Conservation (phyloP, 1,284 basidiomycete genomes). For the Sanghuangporus baumii region DNA sequence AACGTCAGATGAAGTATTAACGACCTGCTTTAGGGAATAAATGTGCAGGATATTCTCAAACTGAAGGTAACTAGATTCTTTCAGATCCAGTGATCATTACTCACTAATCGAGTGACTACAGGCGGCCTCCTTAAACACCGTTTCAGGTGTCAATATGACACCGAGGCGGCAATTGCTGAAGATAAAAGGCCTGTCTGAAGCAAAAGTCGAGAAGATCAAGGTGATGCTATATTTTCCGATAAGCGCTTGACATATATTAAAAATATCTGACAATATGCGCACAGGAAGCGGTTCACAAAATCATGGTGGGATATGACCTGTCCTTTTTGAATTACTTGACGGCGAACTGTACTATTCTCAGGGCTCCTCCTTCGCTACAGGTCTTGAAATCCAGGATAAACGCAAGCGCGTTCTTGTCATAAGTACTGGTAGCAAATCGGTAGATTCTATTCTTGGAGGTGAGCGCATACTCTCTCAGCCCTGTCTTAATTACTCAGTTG, state of each 20-base stretch:
- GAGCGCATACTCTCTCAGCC: constrained; percentile 20
- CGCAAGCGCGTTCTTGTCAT: constrained; percentile 75
- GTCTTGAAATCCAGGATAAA: constrained; percentile 82
- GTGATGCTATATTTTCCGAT: constrained; percentile 32
- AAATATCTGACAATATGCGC: constrained; percentile 1
- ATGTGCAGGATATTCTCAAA: constrained; percentile 89
- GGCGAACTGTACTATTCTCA: constrained; percentile 26
- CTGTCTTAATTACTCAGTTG: neutral
- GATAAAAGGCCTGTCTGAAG: constrained; percentile 89
- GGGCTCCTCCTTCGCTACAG: constrained; percentile 87
- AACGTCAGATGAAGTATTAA: neutral
- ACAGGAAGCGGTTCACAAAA: constrained; percentile 85
- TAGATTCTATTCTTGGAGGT: constrained; percentile 86
- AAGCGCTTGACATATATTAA: constrained; percentile 9
- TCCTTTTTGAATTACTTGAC: constrained; percentile 1
- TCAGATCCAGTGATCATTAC: constrained; percentile 5
- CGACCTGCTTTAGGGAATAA: constrained; percentile 65
- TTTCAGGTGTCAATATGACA: constrained; percentile 81
- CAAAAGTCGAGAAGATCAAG: constrained; percentile 95
- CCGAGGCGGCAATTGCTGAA: constrained; percentile 83
- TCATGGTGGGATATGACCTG: constrained; percentile 47
- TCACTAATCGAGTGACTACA: constrained; percentile 25
- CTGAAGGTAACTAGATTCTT: constrained; percentile 56
- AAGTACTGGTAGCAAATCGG: constrained; percentile 87
- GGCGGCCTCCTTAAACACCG: constrained; percentile 71